Evolutionary conservation across 2,329 filamentous ascomycete species (phyloP).

Genomic region (Phaeosphaeriaceae sp.): DNA sequence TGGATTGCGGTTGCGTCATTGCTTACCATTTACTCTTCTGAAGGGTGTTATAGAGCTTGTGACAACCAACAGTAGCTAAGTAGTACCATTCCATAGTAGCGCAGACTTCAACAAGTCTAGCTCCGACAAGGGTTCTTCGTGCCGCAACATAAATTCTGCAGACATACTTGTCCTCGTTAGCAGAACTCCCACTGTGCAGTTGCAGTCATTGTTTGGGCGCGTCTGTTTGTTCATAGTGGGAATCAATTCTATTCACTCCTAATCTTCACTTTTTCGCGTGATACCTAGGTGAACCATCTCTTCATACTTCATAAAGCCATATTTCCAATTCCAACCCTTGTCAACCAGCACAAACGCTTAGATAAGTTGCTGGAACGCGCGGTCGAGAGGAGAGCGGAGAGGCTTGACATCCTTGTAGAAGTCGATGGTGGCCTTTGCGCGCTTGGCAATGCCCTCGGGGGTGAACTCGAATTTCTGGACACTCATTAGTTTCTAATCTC

Average conservation of each 20-base stretch:
- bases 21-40: background rate
- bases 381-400: slow-evolving; percentile 92
- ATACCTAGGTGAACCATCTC: background rate
- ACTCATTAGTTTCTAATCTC: slow-evolving; percentile 51
- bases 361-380: slow-evolving; percentile 96
- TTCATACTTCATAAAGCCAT: background rate
- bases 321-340: background rate
- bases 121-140: background rate
- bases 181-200: background rate
- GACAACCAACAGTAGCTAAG: background rate
- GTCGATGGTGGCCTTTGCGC: slow-evolving; percentile 86
- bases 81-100: no score
- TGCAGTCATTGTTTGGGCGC: background rate
- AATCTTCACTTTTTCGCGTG: background rate
- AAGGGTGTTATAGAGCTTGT: background rate
- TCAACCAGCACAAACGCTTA: slow-evolving; percentile 57
- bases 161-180: background rate
- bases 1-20: background rate
- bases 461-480: slow-evolving; percentile 98
- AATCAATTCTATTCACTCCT: background rate
- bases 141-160: background rate
- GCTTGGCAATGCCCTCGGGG: slow-evolving; percentile 94
- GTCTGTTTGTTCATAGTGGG: background rate
- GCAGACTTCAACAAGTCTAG: no score
- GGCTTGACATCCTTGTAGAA: slow-evolving; percentile 96